Evolutionary conservation across 1,139 yeast genomes (phyloP), one percentile per base, ranked within the genome.

Genomic region (Hemisphaericaspora lyxosophila): DNA sequence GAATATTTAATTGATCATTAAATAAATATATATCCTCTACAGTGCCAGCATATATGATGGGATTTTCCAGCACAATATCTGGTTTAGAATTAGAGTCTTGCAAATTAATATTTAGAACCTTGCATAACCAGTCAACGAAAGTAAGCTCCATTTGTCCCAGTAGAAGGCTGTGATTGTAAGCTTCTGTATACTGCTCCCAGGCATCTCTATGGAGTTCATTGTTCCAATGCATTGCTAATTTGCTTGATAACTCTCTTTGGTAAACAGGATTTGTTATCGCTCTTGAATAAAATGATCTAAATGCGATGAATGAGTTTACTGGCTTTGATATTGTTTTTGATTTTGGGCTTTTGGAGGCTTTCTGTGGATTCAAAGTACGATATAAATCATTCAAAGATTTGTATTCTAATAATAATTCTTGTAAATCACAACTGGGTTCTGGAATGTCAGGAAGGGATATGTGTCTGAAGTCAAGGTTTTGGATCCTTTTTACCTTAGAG

Each of bases 221-320:
- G 11, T 44, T 45, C 73, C 73, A 67, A 16, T 62, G 42, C 13
- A 47, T 45, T 0, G 67, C 70, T 8, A 67, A 43, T 20, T 45
- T 40, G 5, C 42, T 35, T 0, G 73, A 67, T 5, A 67, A 47
- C 20, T 50, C 43, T 24, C 56, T 49, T 37, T 66, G 71, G 32
- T 44, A 46, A 6, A 54, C 47, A 3, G 57, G 49, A 22, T 54
- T 54, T 7, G 43, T 48, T 23, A 54, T 55, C 18, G 53, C 51
- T 41, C 53, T 51, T 11, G 69, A 50, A 41, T 67, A 64, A 40
- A 57, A 67, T 0, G 69, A 48, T 15, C 73, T 43, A 39, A 57
- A 67, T 1, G 71, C 73, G 36, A 64, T 55, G 41, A 67, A 67
- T 0, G 64, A 66, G 43, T 63, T 65, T 2, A 64, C 41, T 14